A percentile compares a stretch with the other conserved stretches of the same genome.
phyloP scores from a whole-genome alignment of 371 early-diverging fungal species.

The Nosema muscidifuracis region DNA sequence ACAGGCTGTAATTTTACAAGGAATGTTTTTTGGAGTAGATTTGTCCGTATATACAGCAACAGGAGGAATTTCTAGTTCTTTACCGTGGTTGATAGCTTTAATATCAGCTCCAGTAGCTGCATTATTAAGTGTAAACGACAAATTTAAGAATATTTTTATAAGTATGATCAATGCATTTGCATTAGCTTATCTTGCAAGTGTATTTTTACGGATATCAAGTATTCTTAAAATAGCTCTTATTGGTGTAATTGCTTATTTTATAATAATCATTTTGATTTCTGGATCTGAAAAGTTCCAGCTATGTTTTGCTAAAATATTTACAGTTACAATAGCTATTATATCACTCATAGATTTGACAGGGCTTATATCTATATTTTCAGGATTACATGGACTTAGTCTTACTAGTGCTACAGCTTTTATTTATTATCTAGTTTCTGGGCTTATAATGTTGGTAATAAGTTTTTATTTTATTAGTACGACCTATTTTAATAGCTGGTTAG shows the following conservation, averaged over 20 bases:
- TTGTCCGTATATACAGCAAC: background rate
- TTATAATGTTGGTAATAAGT: background rate
- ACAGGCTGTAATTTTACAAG: background rate
- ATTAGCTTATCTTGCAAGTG: background rate
- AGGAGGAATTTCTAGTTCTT: too few relatives aligned
- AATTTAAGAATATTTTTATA: background rate
- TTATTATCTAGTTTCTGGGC: background rate
- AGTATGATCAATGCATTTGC: background rate
- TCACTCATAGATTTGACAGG: background rate
- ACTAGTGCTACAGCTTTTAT: background rate
- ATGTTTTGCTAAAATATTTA: background rate
- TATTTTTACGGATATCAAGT: background rate
- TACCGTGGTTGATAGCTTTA: background rate
- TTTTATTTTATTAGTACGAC: background rate
- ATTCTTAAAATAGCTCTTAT: background rate
- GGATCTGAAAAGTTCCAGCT: background rate
- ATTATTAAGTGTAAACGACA: background rate
- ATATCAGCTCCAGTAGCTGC: background rate
- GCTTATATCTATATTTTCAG: background rate
- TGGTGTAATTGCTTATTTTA: background rate
- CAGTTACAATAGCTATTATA: background rate
- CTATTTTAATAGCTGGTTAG: background rate
- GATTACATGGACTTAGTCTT: background rate
- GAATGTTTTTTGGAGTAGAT: background rate
- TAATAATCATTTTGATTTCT: background rate